Conservation (phyloP, 2,329 filamentous ascomycete genomes). For the Aspergillus pseudoviridinutans region DNA sequence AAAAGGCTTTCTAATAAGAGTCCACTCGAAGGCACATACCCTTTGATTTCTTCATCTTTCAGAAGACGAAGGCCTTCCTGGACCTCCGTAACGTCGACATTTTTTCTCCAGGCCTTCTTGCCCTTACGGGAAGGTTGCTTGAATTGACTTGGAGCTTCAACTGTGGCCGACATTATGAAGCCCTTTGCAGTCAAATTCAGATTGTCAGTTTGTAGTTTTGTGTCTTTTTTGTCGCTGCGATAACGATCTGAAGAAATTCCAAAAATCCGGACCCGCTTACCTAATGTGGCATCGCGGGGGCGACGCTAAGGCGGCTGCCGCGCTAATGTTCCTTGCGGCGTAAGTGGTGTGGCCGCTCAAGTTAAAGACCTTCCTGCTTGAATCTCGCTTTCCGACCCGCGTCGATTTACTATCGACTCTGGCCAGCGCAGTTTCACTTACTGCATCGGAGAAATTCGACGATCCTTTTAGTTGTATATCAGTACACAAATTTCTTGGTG, state of each 20-base stretch:
- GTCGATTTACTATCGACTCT: conserved; percentile 16
- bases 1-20: neutral
- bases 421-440: conserved; percentile 1
- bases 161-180: conserved; percentile 30
- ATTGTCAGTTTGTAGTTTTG: conserved; percentile 16
- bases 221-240: conserved; percentile 15
- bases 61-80: conserved; percentile 76
- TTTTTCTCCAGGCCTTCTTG: conserved; percentile 98
- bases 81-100: conserved; percentile 88
- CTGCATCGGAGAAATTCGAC: neutral
- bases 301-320: conserved; percentile 22
- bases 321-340: conserved; percentile 24
- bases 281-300: conserved; percentile 23
- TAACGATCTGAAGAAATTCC: conserved; percentile 19
- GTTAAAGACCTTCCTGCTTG: conserved; percentile 2
- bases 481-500: neutral
- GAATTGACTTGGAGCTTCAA: conserved; percentile 68
- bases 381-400: conserved; percentile 17
- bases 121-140: conserved; percentile 92
- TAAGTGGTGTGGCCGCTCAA: conserved; percentile 1
- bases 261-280: conserved; percentile 32
- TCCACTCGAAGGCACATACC: conserved; percentile 49
- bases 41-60: conserved; percentile 85
- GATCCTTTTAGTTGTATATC: neutral
- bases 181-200: neutral